These are phyloP conservation scores for Nicotiana undulata DNA, from an alignment of 257 asterid species.

Conservation along the genomic window DNA sequence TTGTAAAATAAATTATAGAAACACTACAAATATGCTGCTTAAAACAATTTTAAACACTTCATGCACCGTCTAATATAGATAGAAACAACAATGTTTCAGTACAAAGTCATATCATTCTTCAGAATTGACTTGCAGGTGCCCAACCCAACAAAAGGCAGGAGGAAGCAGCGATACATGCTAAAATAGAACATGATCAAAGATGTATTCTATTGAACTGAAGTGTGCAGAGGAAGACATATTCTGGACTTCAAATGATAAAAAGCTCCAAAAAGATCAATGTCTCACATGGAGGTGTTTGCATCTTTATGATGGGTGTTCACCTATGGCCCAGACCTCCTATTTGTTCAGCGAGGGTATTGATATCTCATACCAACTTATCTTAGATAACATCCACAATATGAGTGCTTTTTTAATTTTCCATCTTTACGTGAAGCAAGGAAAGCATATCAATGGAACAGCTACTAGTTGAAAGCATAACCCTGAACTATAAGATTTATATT, in stretches of 20 bases:
- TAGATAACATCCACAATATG: background rate
- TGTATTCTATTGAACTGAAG: background rate
- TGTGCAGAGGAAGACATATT: background rate
- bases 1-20: background rate
- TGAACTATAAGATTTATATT: background rate
- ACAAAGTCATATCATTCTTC: background rate
- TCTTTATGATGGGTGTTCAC: background rate
- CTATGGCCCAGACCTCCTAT: background rate
- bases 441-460: background rate
- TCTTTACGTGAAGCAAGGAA: background rate
- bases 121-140: background rate
- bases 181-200: background rate
- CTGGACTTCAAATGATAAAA: background rate
- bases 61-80: background rate
- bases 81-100: background rate
- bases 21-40: background rate
- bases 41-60: background rate
- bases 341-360: background rate
- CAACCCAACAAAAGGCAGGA: background rate
- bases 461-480: background rate
- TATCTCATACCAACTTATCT: background rate
- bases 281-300: background rate
- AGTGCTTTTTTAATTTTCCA: background rate
- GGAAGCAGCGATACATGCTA: background rate
- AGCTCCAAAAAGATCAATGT: background rate